Evolutionary conservation across 2,329 filamentous ascomycete genomes (phyloP).

Genomic region (Atkinsonella texensis): DNA sequence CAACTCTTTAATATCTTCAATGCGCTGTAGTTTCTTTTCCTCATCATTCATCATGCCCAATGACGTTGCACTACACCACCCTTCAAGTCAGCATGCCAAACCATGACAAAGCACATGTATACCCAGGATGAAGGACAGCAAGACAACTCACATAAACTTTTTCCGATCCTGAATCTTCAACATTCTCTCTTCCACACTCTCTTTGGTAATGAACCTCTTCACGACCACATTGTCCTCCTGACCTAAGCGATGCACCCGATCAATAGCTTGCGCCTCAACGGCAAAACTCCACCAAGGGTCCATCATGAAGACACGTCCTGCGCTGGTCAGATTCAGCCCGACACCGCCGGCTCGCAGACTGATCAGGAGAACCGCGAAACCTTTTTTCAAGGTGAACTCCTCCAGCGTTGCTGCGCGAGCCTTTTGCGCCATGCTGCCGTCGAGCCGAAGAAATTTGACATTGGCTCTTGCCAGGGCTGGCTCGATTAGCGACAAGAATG

Average conservation of each 20-base stretch:
- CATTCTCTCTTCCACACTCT: conserved; percentile 94
- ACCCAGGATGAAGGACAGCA: neutral
- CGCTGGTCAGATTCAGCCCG: conserved; percentile 81
- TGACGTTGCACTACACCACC: conserved; percentile 60
- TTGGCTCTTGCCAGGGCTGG: conserved; percentile 61
- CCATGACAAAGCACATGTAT: neutral
- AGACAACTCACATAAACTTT: conserved; percentile 70
- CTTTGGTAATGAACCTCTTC: conserved; percentile 75
- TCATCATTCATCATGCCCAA: conserved; percentile 92
- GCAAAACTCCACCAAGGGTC: conserved; percentile 99
- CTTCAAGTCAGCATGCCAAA: conserved; percentile 8
- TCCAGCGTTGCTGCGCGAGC: conserved; percentile 64
- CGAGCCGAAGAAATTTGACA: conserved; percentile 75
- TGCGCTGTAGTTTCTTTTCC: conserved; percentile 77
- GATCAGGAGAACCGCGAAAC: conserved; percentile 66
- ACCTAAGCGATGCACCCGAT: conserved; percentile 94
- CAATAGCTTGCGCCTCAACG: conserved; percentile 92
- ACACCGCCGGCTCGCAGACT: conserved; percentile 86
- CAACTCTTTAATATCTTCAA: conserved; percentile 89
- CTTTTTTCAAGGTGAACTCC: conserved; percentile 50
- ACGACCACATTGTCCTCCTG: conserved; percentile 80
- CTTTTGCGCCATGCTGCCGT: conserved; percentile 83
- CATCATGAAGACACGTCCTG: conserved; percentile 94
- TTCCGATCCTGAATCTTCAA: conserved; percentile 86
- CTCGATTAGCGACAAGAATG: conserved; percentile 84